A percentile compares a stretch with the other conserved stretches of the same genome.
Evolutionary conservation across 139 green algal species (phyloP).

Genomic region (Pycnococcus provasolii): DNA sequence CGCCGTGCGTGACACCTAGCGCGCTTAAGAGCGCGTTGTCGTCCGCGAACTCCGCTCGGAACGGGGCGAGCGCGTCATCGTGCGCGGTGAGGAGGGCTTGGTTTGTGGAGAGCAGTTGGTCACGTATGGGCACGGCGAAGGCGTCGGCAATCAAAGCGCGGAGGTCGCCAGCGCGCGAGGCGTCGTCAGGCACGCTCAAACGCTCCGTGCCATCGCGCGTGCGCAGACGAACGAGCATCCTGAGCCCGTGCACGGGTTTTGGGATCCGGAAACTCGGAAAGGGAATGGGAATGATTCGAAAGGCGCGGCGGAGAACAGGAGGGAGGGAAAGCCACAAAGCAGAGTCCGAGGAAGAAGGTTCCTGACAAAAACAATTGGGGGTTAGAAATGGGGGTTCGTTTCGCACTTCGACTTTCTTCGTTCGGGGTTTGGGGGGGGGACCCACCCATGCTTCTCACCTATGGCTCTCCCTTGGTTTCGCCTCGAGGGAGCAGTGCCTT

Average conservation of each 20-base stretch:
- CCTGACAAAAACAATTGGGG: no score
- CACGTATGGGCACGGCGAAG: conserved; percentile 25
- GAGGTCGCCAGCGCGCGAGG: conserved; percentile 17
- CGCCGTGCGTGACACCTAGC: conserved; percentile 25
- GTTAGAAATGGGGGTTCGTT: no score
- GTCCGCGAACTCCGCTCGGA: conserved; percentile 14
- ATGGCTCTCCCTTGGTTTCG: no score
- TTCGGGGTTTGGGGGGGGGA: no score
- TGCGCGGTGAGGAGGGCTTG: conserved; percentile 52
- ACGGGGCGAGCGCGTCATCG: conserved; percentile 18
- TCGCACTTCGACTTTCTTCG: no score
- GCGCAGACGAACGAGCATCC: conserved; percentile 21
- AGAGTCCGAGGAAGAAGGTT: no score
- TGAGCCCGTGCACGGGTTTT: neutral
- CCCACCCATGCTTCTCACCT: no score
- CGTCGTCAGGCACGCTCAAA: conserved; percentile 8
- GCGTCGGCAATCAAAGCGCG: conserved; percentile 8
- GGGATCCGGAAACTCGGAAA: no score
- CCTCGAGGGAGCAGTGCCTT: no score
- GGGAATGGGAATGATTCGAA: no score
- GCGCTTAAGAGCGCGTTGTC: neutral
- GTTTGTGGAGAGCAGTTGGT: conserved; percentile 62
- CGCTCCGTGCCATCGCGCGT: conserved; percentile 33
- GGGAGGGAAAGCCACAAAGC: no score
- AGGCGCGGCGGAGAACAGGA: no score